Conservation (phyloP, 352 stramenopile genomes). For the Globisporangium ultimum region DNA sequence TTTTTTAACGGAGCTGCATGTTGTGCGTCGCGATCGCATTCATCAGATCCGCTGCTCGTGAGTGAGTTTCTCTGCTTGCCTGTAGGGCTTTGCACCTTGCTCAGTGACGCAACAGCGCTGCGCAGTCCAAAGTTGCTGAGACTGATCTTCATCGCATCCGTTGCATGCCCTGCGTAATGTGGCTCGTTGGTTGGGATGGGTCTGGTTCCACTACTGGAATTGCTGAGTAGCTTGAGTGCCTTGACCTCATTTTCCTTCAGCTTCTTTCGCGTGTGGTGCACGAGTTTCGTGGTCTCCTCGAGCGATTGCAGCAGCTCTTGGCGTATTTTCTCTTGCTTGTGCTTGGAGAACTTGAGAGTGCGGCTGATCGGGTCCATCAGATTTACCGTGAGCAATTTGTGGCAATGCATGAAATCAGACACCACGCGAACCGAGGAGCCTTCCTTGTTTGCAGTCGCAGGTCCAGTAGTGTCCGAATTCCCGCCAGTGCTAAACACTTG, state of each 20-base stretch:
- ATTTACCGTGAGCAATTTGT: constrained; percentile 36
- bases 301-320: constrained; percentile 36
- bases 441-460: neutral
- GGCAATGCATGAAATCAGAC: constrained; percentile 24
- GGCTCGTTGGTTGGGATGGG: neutral
- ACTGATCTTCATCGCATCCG: constrained; percentile 10
- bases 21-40: neutral
- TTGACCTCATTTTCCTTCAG: constrained; percentile 23
- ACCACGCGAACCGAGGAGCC: constrained; percentile 15
- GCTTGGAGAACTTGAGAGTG: constrained; percentile 47
- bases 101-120: constrained; percentile 17
- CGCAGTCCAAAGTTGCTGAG: constrained; percentile 24
- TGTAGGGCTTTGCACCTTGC: constrained; percentile 1
- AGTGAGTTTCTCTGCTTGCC: constrained; percentile 9
- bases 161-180: constrained; percentile 1
- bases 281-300: constrained; percentile 22
- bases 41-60: neutral
- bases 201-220: neutral
- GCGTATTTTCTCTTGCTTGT: constrained; percentile 43
- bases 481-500: constrained; percentile 8
- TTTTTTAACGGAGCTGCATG: neutral
- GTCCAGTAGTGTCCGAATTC: neutral
- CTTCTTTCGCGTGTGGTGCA: constrained; percentile 19
- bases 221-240: constrained; percentile 9
- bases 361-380: constrained; percentile 45